Percentiles rank a stretch among this genome's conserved stretches.
These are phyloP conservation scores for Hygrocybe coccinea DNA, from an alignment of 768 basidiomycete genomes.

Conservation along the genomic window DNA sequence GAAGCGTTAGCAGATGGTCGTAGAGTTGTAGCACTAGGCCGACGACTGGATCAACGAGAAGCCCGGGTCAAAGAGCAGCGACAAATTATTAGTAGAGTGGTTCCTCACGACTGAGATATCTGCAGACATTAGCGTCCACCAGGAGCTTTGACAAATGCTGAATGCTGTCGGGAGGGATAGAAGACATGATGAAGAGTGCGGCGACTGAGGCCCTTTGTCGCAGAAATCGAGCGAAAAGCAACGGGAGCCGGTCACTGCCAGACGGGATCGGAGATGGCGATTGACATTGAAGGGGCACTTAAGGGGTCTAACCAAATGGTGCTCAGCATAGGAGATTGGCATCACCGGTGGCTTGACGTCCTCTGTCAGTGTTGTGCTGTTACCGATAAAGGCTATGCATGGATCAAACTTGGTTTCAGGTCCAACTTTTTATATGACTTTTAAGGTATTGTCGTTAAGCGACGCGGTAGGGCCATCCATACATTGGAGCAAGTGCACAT, in stretches of 20 bases:
- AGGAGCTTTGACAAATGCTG: not conserved
- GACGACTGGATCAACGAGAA: conserved; percentile 18
- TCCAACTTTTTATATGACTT: no score
- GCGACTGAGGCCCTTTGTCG: not conserved
- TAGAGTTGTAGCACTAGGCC: conserved; percentile 30
- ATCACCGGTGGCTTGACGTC: no score
- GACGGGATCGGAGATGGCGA: not conserved
- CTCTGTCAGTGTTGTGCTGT: no score
- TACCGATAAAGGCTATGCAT: no score
- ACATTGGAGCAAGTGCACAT: no score
- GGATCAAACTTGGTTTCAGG: no score
- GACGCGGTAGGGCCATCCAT: no score
- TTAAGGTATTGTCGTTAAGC: no score
- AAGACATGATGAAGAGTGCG: not conserved
- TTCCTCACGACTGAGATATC: conserved; percentile 1
- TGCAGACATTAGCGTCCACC: not conserved
- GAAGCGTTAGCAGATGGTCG: conserved; percentile 33
- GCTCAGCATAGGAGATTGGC: no score
- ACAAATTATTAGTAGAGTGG: not conserved
- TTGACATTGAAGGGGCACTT: no score
- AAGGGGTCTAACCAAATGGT: no score
- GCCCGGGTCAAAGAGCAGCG: not conserved
- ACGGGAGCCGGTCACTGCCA: not conserved
- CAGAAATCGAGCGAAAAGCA: no score
- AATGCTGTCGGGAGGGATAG: not conserved